Evolutionary conservation across 371 early-diverging fungal species (phyloP).

Genomic region (Racocetra persica): DNA sequence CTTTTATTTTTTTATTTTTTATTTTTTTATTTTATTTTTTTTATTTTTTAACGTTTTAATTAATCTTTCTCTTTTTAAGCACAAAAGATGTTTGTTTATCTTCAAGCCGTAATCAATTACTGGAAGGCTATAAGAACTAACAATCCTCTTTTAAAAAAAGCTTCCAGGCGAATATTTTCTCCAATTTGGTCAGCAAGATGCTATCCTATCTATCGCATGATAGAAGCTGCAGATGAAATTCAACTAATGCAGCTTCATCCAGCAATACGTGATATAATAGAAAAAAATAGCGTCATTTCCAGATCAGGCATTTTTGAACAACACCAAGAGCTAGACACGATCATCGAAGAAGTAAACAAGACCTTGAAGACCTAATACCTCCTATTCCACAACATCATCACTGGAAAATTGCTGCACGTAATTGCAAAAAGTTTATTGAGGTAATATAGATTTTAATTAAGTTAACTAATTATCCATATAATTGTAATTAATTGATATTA

Average conservation of each 20-base stretch:
- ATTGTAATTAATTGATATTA: too few species aligned
- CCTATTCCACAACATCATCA: not conserved
- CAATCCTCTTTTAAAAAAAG: conserved; percentile 6
- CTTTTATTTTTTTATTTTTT: not conserved
- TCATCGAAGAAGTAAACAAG: not conserved
- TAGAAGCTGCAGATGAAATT: conserved; percentile 29
- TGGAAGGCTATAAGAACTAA: not conserved
- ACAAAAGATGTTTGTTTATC: conserved; percentile 9
- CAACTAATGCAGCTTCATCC: conserved; percentile 15
- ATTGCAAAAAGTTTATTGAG: not conserved
- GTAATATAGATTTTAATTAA: not conserved
- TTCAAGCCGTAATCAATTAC: conserved; percentile 13
- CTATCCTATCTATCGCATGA: conserved; percentile 16
- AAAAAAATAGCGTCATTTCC: not conserved
- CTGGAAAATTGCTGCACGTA: not conserved
- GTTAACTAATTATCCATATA: not conserved
- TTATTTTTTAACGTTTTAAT: not conserved
- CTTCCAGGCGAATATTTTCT: not conserved
- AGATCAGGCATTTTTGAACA: not conserved
- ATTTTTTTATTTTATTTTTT: not conserved
- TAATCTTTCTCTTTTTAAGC: too few species aligned
- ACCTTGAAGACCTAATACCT: not conserved
- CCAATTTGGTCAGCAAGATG: conserved; percentile 1
- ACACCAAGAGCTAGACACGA: not conserved
- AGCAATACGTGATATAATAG: not conserved